A percentile compares a stretch with the other conserved stretches of the same genome.
phyloP scores from a whole-genome alignment of 2,329 filamentous ascomycete genomes.

The Cladosporium colombiae region DNA sequence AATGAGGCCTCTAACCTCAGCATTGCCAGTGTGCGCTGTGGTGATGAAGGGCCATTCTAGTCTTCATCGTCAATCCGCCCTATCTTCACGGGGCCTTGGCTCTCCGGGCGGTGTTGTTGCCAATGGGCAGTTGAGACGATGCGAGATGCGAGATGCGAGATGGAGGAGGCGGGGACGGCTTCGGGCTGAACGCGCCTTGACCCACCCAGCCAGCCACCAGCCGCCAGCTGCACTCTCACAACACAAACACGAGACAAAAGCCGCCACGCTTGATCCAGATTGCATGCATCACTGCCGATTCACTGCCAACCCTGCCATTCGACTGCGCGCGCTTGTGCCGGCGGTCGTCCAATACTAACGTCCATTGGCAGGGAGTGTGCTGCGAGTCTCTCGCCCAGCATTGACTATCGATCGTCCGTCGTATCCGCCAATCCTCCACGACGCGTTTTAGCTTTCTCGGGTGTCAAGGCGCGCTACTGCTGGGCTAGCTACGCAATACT shows the following conservation, averaged over 20 bases:
- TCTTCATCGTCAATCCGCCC: not conserved
- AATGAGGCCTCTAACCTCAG: not conserved
- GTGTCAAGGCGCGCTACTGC: conserved; percentile 11
- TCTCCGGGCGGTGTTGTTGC: not conserved
- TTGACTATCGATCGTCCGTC: not conserved
- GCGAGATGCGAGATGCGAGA: not conserved
- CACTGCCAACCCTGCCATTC: conserved; percentile 3
- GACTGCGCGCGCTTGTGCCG: not conserved
- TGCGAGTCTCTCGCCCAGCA: not conserved
- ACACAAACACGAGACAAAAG: not conserved
- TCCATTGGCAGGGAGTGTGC: conserved; percentile 3
- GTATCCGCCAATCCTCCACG: conserved; percentile 6
- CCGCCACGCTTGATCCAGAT: not conserved
- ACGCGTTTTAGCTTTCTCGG: conserved; percentile 13
- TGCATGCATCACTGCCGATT: conserved; percentile 16
- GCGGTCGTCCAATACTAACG: not conserved
- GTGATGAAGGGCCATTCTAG: not conserved
- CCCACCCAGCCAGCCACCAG: not conserved
- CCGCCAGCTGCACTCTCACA: not conserved
- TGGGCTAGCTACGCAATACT: conserved; percentile 10
- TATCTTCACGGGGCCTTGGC: not conserved
- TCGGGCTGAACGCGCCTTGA: not conserved
- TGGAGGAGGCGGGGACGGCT: not conserved
- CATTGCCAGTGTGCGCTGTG: not conserved
- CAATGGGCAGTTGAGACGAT: not conserved